phyloP scores from a whole-genome alignment of 148 eudicot genomes.

The Tetragonia tetragonoides region DNA sequence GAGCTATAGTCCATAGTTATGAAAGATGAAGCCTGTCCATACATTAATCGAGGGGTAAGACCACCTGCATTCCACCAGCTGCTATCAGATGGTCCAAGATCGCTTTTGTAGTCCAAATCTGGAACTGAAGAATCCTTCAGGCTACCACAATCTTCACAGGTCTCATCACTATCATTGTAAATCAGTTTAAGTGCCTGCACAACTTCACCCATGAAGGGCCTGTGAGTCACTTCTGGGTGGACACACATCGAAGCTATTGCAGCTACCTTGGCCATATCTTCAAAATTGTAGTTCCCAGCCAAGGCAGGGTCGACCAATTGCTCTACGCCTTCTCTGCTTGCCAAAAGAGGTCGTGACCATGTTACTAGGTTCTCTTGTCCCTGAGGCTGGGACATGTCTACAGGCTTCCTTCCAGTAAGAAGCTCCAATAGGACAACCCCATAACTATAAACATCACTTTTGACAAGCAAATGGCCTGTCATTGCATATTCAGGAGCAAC shows the following conservation, averaged over 20 bases:
- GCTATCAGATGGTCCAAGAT: conserved; percentile 70
- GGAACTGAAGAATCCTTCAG: conserved; percentile 70
- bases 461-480: conserved; percentile 97
- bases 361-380: conserved; percentile 97
- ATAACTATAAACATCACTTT: conserved; percentile 95
- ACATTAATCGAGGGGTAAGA: conserved; percentile 50
- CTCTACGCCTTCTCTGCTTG: conserved; percentile 76
- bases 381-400: conserved; percentile 87
- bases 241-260: conserved; percentile 97
- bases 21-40: conserved; percentile 69
- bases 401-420: conserved; percentile 86
- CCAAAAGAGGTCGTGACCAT: conserved; percentile 83
- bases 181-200: conserved; percentile 94
- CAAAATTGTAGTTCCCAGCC: conserved; percentile 57
- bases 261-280: conserved; percentile 89
- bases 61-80: conserved; percentile 92
- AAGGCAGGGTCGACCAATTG: conserved; percentile 75
- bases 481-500: conserved; percentile 99
- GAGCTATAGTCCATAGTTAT: conserved; percentile 98
- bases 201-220: conserved; percentile 99
- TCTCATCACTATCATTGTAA: conserved; percentile 66
- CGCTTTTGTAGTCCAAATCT: conserved; percentile 76
- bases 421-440: conserved; percentile 95
- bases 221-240: conserved; percentile 92
- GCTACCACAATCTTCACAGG: conserved; percentile 68